Conservation (phyloP, 495 filamentous ascomycete genomes). For the Hypoxylon crocopeplum region DNA sequence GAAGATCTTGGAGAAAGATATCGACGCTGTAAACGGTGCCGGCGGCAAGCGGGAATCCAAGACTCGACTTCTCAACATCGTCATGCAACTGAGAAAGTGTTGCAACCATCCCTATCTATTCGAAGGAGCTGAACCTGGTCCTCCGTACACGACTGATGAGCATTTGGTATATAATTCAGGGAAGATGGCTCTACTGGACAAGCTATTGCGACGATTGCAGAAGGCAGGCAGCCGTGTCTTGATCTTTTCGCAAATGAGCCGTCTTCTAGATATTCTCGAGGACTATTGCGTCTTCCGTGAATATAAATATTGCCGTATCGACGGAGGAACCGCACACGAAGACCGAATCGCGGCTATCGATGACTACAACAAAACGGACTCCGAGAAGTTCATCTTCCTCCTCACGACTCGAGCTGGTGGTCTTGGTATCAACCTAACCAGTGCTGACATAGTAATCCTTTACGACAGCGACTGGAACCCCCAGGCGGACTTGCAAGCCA, state of each 20-base stretch:
- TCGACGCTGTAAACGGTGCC: constrained; percentile 97
- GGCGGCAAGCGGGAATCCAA: constrained; percentile 98
- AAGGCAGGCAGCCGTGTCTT: constrained; percentile 87
- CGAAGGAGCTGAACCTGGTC: constrained; percentile 95
- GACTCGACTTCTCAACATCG: constrained; percentile 97
- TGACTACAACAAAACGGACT: constrained; percentile 94
- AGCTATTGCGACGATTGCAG: constrained; percentile 83
- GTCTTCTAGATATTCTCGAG: constrained; percentile 94
- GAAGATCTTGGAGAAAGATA: constrained; percentile 98
- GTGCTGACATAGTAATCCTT: constrained; percentile 95
- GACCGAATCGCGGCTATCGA: constrained; percentile 98
- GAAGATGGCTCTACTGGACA: constrained; percentile 98
- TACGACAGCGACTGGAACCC: constrained; percentile 99
- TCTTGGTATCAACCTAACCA: constrained; percentile 97
- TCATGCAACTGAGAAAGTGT: constrained; percentile 99
- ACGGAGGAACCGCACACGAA: constrained; percentile 96
- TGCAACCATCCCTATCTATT: constrained; percentile 99
- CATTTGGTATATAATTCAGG: constrained; percentile 92
- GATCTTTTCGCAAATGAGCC: constrained; percentile 99
- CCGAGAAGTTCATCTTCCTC: constrained; percentile 97
- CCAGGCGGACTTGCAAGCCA: constrained; percentile 96
- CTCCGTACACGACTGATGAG: constrained; percentile 97
- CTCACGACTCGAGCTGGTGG: constrained; percentile 97
- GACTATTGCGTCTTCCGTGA: constrained; percentile 97
- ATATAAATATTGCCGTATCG: constrained; percentile 96